Percentiles rank a stretch among this genome's conserved stretches.
Conservation (phyloP, 2,329 filamentous ascomycete species). For the Sclerotinia trifoliorum region DNA sequence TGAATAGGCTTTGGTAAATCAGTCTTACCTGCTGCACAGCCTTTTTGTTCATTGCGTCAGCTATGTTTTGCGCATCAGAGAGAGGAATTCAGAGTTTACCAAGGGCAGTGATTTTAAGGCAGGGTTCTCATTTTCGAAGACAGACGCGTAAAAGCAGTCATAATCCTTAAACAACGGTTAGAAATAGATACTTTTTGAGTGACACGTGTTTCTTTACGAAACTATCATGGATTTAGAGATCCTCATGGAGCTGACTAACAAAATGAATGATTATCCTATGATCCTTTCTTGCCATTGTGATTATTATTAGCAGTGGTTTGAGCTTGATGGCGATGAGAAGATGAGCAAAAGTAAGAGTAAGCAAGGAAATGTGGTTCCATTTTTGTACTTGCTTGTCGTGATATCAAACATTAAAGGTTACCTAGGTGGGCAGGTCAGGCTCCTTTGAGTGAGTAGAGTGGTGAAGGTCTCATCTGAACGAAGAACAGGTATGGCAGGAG, state of each 20-base stretch:
- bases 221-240: not conserved
- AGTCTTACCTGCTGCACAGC: slow-evolving; percentile 39
- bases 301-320: not conserved
- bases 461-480: not conserved
- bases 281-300: slow-evolving; percentile 22
- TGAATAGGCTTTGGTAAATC: not conserved
- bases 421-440: too few relatives aligned
- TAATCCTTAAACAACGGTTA: slow-evolving; percentile 55
- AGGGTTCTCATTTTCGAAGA: slow-evolving; percentile 76
- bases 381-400: not conserved
- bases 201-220: slow-evolving; percentile 16
- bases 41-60: slow-evolving; percentile 30
- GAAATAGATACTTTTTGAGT: slow-evolving; percentile 8
- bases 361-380: slow-evolving; percentile 2
- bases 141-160: slow-evolving; percentile 93
- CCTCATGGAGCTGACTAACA: slow-evolving; percentile 18
- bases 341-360: not conserved
- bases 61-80: slow-evolving; percentile 13
- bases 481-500: not conserved
- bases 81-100: slow-evolving; percentile 59
- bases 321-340: not conserved
- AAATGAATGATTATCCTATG: slow-evolving; percentile 32
- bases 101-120: slow-evolving; percentile 70
- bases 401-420: not conserved
- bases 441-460: not conserved